Percentiles rank a stretch among this genome's conserved stretches.
Evolutionary conservation across 148 eudicot species (phyloP).

Genomic region (Cornus kousa): DNA sequence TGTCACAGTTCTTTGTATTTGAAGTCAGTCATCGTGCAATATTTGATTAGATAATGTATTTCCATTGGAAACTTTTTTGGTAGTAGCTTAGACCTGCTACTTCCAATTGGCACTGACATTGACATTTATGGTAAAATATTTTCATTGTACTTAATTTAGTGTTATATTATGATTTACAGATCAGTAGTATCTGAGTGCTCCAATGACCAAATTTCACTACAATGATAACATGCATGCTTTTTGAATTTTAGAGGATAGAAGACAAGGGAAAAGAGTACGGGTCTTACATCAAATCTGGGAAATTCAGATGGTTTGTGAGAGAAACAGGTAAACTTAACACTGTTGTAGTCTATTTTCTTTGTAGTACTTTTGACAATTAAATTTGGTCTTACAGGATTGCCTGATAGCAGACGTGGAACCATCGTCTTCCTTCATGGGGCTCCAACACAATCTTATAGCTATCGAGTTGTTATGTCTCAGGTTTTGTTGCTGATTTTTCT

Average conservation of each 20-base stretch:
- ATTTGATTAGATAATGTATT: not conserved
- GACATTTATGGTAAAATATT: not conserved
- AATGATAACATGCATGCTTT: not conserved
- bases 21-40: too few relatives aligned
- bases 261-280: constrained; percentile 95
- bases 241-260: constrained; percentile 66
- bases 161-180: not conserved
- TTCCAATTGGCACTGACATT: not conserved
- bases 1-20: not conserved
- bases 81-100: not conserved
- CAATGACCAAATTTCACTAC: not conserved
- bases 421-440: constrained; percentile 93
- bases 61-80: not conserved
- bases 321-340: constrained; percentile 66
- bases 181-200: not conserved
- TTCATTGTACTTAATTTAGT: not conserved
- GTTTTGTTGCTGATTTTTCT: constrained; percentile 29
- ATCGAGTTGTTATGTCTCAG: constrained; percentile 95
- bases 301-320: constrained; percentile 86
- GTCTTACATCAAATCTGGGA: constrained; percentile 71
- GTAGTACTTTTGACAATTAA: not conserved
- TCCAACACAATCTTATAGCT: constrained; percentile 96
- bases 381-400: constrained; percentile 57
- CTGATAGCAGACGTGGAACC: constrained; percentile 72
- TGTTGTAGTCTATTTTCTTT: not conserved